These are phyloP conservation scores for Prunus fruticosa DNA, from an alignment of 306 rosid species.

Conservation along the genomic window DNA sequence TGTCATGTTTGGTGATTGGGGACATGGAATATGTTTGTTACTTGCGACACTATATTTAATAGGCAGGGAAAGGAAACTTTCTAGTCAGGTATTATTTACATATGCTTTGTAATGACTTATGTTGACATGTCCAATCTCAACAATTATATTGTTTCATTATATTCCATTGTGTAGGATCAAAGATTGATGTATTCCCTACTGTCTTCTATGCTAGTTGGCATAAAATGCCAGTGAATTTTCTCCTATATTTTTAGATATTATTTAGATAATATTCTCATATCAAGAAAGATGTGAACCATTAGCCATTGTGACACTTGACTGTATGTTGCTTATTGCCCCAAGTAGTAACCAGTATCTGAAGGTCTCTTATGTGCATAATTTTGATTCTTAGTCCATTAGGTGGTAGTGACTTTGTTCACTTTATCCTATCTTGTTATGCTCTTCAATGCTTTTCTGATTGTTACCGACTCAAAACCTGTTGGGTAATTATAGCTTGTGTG, in stretches of 20 bases:
- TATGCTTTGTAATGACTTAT: neutral
- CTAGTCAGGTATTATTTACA: constrained; percentile 63
- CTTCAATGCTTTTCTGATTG: neutral
- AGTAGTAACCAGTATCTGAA: neutral
- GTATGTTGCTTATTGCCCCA: neutral
- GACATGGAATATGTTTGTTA: constrained; percentile 93
- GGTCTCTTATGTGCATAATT: neutral
- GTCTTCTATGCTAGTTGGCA: neutral
- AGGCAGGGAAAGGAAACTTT: constrained; percentile 71
- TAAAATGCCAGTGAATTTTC: neutral
- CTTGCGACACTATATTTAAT: constrained; percentile 71
- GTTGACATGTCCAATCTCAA: neutral
- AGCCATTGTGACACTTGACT: neutral
- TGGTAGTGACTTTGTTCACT: neutral
- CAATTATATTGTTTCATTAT: neutral
- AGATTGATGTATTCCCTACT: neutral
- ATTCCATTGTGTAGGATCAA: neutral
- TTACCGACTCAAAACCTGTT: neutral
- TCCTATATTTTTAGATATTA: neutral
- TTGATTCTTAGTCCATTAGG: neutral
- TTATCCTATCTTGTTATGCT: neutral
- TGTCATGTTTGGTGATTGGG: constrained; percentile 99
- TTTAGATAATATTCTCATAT: neutral
- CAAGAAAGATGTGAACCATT: neutral
- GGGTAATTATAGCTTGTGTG: neutral